Base-by-base conservation (phyloP, 1,284 basidiomycete genomes). In the Cutaneotrichosporon mucoides region DNA sequence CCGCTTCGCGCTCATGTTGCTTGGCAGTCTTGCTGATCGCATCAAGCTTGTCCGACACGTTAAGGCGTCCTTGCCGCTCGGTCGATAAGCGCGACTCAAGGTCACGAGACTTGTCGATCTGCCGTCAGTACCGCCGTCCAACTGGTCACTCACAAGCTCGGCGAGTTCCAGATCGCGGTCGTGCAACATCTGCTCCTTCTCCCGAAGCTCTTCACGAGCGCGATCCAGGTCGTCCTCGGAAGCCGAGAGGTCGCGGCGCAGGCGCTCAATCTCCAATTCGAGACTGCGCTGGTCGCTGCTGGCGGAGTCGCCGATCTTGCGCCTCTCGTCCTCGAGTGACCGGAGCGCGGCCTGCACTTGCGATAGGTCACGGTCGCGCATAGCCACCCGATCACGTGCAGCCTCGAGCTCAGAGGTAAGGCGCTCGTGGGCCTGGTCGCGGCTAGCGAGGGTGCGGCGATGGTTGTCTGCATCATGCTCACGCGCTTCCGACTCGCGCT, bases 21-120 rank as follows among this genome's bases (percentile, higher is more conserved):
- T 83, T 86, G 69, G 89, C 71, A 56, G 73, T 81, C 52, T 82
- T 82, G 66, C 87, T 84, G 5, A 84, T 81, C 1, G 71, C 69
- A 68, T 94, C 91, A n/a, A 94, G 81, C 81, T 92, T 93, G 79
- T 95, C 92, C 0, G 88, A 84, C 2, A 91, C 74, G 67, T 91
- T 89, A 52, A 95, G 79, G 48, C 89, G 80, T 11, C 89, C 87
- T 75, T 95, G 92, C 0, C 88, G 88, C 76, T 93, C 89, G 4
- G 86, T 82, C 0, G 90, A 86, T 3, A 95, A 81, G 69, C 90
- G 86, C 7, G 82, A 81, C 16, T 87, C 84, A 24, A 94, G 80
- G 59, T 92, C 89, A 24, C 89, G 82, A 65, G 89, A 88, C 76
- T 90, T 88, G 5, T 85, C 83, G 66, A 90, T 84, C 79, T 53